Evolutionary conservation across 306 rosid genomes (phyloP).

Genomic region (Alnus glutinosa): DNA sequence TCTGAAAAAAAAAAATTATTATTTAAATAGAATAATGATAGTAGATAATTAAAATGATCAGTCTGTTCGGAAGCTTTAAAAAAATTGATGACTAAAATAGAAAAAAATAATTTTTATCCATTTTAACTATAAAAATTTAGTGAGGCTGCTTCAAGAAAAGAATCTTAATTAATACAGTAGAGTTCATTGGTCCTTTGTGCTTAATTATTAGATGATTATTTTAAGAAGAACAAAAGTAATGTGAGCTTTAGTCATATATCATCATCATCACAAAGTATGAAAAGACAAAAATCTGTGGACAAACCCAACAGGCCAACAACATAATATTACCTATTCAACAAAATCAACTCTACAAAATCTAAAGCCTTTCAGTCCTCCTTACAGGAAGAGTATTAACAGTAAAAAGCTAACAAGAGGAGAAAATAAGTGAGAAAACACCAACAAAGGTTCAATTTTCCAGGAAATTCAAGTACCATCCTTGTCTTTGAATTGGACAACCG

Average conservation of each 20-base stretch:
- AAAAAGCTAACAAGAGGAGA: constrained; percentile 8
- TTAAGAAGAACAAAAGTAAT: constrained; percentile 19
- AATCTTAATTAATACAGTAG: constrained; percentile 30
- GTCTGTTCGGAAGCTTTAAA: no score
- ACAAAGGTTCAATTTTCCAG: constrained; percentile 21
- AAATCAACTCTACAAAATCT: constrained; percentile 41
- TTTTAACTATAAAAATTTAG: no score
- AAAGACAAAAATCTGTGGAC: constrained; percentile 40
- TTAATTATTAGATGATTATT: constrained; percentile 28
- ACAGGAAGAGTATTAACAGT: constrained; percentile 23
- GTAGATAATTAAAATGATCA: no score
- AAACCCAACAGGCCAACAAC: constrained; percentile 31
- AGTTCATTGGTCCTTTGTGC: constrained; percentile 32
- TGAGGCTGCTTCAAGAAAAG: constrained; percentile 13
- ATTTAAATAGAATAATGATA: no score
- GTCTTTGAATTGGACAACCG: background rate
- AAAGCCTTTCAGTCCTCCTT: constrained; percentile 31
- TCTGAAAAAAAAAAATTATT: no score
- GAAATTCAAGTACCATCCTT: constrained; percentile 27
- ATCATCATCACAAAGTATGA: constrained; percentile 24
- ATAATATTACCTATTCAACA: constrained; percentile 37
- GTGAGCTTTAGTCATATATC: constrained; percentile 30
- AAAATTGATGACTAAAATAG: no score
- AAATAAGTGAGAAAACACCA: constrained; percentile 1
- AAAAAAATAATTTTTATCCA: background rate